Conservation (phyloP, 768 basidiomycete species). For the Hygrophorus pudorinus region DNA sequence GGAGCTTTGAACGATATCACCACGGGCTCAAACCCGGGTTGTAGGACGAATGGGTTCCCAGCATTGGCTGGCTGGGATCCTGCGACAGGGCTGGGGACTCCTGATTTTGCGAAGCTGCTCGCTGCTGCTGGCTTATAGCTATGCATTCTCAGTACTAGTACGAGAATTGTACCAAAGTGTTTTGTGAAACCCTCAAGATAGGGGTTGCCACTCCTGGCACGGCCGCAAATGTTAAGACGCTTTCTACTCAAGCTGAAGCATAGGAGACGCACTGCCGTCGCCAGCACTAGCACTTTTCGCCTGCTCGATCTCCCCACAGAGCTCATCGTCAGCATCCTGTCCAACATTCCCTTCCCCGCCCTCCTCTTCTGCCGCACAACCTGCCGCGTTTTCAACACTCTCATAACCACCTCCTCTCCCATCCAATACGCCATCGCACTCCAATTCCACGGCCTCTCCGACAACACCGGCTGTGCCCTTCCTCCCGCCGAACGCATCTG, state of each 20-base stretch:
- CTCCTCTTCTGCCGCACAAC: conserved; percentile 16
- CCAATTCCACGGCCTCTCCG: conserved; percentile 16
- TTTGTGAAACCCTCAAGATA: too few relatives aligned
- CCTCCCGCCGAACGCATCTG: conserved; percentile 18
- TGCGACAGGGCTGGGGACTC: conserved; percentile 42
- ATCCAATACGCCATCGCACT: conserved; percentile 25
- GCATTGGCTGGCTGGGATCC: conserved; percentile 28
- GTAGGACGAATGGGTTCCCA: conserved; percentile 27
- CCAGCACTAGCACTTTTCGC: background rate
- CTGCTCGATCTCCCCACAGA: conserved; percentile 22
- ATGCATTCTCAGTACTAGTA: too few relatives aligned
- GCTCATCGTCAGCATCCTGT: conserved; percentile 21
- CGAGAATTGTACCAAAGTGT: too few relatives aligned
- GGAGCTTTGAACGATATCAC: conserved; percentile 32
- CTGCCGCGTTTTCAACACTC: conserved; percentile 13
- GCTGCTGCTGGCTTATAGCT: background rate
- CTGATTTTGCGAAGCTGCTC: conserved; percentile 27
- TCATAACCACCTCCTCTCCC: conserved; percentile 18
- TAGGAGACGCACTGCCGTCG: too few relatives aligned
- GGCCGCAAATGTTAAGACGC: too few relatives aligned
- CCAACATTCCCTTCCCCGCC: conserved; percentile 15
- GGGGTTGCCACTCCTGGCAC: too few relatives aligned
- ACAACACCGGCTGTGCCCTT: conserved; percentile 18
- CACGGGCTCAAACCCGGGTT: conserved; percentile 23
- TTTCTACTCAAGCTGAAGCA: too few relatives aligned